Percentiles rank a stretch among this genome's conserved stretches.
These are phyloP conservation scores for Rhododendron kiyosumense DNA, from an alignment of 148 eudicot species.

Conservation along the genomic window DNA sequence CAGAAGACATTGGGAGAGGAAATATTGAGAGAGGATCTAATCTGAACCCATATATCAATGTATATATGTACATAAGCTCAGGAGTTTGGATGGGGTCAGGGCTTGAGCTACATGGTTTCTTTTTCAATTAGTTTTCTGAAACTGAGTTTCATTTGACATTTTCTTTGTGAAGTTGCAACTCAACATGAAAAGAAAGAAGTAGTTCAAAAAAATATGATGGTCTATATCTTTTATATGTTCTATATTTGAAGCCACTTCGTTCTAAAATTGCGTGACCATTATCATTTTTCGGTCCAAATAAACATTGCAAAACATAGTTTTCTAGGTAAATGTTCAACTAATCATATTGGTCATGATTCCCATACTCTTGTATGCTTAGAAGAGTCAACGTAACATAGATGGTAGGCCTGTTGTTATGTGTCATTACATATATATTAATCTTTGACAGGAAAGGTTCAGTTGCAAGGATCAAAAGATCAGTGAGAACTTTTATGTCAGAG, in stretches of 20 bases:
- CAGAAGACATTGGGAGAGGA: neutral
- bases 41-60: neutral
- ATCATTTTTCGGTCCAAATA: neutral
- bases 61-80: neutral
- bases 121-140: neutral
- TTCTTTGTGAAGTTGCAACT: neutral
- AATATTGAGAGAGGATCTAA: neutral
- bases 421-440: neutral
- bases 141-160: neutral
- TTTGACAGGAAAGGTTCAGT: constrained; percentile 70
- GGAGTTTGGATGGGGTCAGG: neutral
- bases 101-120: neutral
- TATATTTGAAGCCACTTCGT: neutral
- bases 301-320: neutral
- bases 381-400: neutral
- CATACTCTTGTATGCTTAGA: neutral
- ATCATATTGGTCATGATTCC: neutral
- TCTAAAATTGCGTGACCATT: neutral
- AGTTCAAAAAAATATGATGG: neutral
- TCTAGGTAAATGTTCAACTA: neutral
- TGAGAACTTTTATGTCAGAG: constrained; percentile 95
- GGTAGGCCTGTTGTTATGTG: neutral
- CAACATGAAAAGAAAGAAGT: too few relatives aligned
- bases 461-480: constrained; percentile 94
- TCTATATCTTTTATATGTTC: neutral